These are phyloP conservation scores for Ceratobasidium papillatum DNA, from an alignment of 1,284 basidiomycete species.

Conservation along the genomic window DNA sequence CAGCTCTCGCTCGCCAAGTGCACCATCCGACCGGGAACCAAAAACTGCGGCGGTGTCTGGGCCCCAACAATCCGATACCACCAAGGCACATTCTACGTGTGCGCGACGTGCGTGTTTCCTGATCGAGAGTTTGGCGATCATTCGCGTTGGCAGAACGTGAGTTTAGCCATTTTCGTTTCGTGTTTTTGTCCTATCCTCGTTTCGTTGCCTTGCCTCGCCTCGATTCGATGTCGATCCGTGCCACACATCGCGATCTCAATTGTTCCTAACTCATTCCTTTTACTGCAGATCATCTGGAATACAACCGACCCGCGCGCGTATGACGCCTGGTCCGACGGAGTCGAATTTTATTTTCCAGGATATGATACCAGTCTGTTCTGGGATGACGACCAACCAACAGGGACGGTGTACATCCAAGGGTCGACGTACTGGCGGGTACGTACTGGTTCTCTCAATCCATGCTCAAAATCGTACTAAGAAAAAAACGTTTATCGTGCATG, in stretches of 20 bases:
- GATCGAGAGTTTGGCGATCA: conserved; percentile 30
- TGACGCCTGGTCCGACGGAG: conserved; percentile 41
- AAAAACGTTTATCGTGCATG: background rate
- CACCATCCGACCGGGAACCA: conserved; percentile 29
- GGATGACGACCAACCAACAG: conserved; percentile 29
- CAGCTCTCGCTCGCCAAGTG: conserved; percentile 31
- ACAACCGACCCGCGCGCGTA: conserved; percentile 31
- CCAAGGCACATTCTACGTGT: conserved; percentile 39
- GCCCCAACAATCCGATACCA: conserved; percentile 42
- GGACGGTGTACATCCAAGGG: conserved; percentile 38
- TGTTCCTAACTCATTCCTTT: background rate
- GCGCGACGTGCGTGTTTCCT: conserved; percentile 34
- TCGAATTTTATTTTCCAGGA: conserved; percentile 38
- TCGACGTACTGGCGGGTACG: conserved; percentile 39
- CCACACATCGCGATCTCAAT: background rate
- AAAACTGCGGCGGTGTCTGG: conserved; percentile 41
- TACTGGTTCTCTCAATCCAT: background rate
- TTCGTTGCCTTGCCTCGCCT: background rate
- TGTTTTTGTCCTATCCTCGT: background rate
- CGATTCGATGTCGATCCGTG: no score
- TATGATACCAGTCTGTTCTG: conserved; percentile 42
- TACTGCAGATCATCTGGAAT: conserved; percentile 31
- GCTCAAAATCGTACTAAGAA: background rate
- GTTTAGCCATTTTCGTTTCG: background rate
- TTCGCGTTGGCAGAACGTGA: conserved; percentile 38